Percentiles rank a stretch among this genome's conserved stretches.
phyloP scores from a whole-genome alignment of 176 grass and related monocot genomes.

The Zizania latifolia region DNA sequence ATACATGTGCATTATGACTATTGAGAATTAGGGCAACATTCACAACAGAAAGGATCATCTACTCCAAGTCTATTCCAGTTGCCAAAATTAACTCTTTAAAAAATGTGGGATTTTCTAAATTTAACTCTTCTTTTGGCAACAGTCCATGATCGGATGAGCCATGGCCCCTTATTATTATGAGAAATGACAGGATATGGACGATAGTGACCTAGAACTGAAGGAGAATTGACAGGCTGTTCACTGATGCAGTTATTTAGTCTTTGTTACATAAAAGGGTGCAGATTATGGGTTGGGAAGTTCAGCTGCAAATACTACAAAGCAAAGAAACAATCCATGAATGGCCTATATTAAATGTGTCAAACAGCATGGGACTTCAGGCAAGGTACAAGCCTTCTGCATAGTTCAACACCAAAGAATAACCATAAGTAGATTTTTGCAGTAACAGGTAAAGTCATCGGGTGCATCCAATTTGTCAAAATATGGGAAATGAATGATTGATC shows the following conservation, averaged over 20 bases:
- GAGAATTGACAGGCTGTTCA: neutral
- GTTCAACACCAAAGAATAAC: neutral
- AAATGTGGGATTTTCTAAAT: too few relatives aligned
- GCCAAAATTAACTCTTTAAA: neutral
- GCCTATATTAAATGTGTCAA: neutral
- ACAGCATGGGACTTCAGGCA: neutral
- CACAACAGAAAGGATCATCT: neutral
- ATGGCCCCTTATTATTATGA: neutral
- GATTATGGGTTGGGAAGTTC: neutral
- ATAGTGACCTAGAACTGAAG: neutral
- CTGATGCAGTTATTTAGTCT: neutral
- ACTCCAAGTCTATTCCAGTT: neutral
- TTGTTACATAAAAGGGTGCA: neutral
- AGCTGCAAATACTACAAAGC: neutral
- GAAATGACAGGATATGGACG: neutral
- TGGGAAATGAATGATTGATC: neutral
- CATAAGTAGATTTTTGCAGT: neutral
- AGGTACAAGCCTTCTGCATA: constrained; percentile 4
- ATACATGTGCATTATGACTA: neutral
- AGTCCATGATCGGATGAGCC: neutral
- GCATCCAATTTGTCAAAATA: neutral
- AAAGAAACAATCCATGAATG: constrained; percentile 25
- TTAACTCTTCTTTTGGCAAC: too few relatives aligned
- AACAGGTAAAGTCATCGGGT: neutral
- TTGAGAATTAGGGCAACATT: neutral